Conservation (phyloP, 2,329 filamentous ascomycete genomes). For the Blumeriella jaapii region DNA sequence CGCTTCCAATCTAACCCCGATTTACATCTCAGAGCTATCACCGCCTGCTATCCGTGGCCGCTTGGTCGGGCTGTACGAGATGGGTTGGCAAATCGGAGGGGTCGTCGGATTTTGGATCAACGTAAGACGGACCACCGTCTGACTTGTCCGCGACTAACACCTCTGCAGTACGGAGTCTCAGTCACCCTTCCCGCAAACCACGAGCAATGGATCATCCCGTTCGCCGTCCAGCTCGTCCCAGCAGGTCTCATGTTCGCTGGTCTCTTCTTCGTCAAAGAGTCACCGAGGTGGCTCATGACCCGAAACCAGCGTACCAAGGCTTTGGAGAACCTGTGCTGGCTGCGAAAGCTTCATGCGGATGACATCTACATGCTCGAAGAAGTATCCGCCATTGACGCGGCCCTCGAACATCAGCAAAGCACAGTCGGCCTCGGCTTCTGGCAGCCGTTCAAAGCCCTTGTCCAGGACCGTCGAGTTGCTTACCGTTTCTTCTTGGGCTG, state of each 20-base stretch:
- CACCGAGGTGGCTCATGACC: slow-evolving; percentile 57
- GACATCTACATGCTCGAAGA: slow-evolving; percentile 48
- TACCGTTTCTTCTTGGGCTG: slow-evolving; percentile 61
- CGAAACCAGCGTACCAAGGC: slow-evolving; percentile 49
- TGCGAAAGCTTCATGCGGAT: slow-evolving; percentile 43
- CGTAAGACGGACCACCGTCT: slow-evolving; percentile 21
- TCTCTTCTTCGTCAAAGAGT: slow-evolving; percentile 50
- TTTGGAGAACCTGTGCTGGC: slow-evolving; percentile 48
- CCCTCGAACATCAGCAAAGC: slow-evolving; percentile 49
- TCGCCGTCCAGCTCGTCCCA: slow-evolving; percentile 51
- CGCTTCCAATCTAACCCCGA: slow-evolving; percentile 49
- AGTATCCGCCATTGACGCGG: slow-evolving; percentile 55
- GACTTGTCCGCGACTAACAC: slow-evolving; percentile 17
- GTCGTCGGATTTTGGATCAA: slow-evolving; percentile 56
- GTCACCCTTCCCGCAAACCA: slow-evolving; percentile 34
- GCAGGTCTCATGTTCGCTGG: slow-evolving; percentile 50
- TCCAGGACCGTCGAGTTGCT: slow-evolving; percentile 44
- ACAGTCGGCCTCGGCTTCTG: slow-evolving; percentile 61
- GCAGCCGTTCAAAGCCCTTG: slow-evolving; percentile 44
- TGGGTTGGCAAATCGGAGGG: slow-evolving; percentile 53
- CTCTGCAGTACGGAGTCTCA: slow-evolving; percentile 39
- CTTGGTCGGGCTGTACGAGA: slow-evolving; percentile 54
- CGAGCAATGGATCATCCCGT: slow-evolving; percentile 53
- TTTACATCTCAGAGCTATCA: slow-evolving; percentile 47
- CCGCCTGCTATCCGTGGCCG: slow-evolving; percentile 53